Evolutionary conservation across 2,329 filamentous ascomycete genomes (phyloP).

Genomic region (Trichoderma pleuroti): DNA sequence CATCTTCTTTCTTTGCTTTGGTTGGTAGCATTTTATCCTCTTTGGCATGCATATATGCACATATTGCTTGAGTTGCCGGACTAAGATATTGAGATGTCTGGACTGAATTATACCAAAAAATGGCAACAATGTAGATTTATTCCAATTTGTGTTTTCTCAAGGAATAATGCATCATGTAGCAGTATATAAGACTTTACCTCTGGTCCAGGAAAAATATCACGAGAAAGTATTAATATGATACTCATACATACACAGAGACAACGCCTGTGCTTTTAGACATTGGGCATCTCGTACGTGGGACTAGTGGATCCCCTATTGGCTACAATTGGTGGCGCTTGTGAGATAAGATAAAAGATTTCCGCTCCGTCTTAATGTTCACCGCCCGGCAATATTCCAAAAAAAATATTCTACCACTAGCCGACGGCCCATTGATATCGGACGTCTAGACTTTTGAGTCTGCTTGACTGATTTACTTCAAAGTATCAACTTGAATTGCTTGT

Average conservation of each 20-base stretch:
- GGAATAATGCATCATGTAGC: not conserved
- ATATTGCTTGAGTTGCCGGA: not conserved
- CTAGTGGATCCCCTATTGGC: not conserved
- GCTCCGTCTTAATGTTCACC: conserved; percentile 27
- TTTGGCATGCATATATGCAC: not conserved
- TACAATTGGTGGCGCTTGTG: not conserved
- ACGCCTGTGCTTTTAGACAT: not conserved
- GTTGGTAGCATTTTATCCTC: not conserved
- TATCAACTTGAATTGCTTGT: not conserved
- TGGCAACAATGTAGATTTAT: not conserved
- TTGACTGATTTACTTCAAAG: not conserved
- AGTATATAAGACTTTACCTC: not conserved
- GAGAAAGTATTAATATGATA: not conserved
- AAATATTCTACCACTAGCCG: conserved; percentile 15
- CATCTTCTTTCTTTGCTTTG: not conserved
- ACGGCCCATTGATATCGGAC: conserved; percentile 20
- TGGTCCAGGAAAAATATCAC: not conserved
- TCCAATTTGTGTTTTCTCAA: not conserved
- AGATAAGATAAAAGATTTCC: not conserved
- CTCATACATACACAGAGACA: not conserved
- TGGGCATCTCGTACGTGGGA: not conserved
- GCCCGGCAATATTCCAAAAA: conserved; percentile 34
- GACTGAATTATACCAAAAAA: not conserved
- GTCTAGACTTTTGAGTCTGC: conserved; percentile 8
- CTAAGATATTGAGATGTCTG: not conserved